Evolutionary conservation across 2,329 filamentous ascomycete genomes (phyloP).

Genomic region (Neonectria neomacrospora): DNA sequence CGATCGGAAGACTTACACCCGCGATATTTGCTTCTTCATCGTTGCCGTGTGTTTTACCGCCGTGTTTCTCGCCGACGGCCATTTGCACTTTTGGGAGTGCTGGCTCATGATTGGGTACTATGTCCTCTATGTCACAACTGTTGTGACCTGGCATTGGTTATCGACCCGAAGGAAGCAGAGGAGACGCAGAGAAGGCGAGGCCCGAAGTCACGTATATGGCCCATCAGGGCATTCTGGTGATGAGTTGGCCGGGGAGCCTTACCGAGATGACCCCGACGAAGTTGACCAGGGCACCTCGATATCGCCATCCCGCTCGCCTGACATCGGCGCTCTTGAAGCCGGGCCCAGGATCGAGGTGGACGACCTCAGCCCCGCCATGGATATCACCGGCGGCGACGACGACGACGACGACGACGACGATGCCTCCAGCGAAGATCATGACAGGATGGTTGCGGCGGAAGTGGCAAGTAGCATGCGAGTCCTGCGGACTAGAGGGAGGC

Average conservation of each 20-base stretch:
- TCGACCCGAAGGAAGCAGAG: conserved; percentile 69
- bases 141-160: conserved; percentile 94
- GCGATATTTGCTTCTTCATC: conserved; percentile 93
- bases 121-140: conserved; percentile 85
- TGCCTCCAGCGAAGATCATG: conserved; percentile 63
- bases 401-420: conserved; percentile 61
- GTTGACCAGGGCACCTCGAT: conserved; percentile 35
- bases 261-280: conserved; percentile 68
- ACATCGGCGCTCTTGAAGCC: conserved; percentile 58
- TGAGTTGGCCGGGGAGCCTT: conserved; percentile 66
- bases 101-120: conserved; percentile 92
- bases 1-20: conserved; percentile 86
- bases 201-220: conserved; percentile 78
- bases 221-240: conserved; percentile 61
- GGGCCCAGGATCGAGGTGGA: conserved; percentile 61
- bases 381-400: conserved; percentile 52
- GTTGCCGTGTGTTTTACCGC: conserved; percentile 88
- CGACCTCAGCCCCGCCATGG: conserved; percentile 46
- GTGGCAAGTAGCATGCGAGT: conserved; percentile 94
- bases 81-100: conserved; percentile 89
- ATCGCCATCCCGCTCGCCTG: conserved; percentile 39
- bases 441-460: conserved; percentile 78
- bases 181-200: conserved; percentile 74
- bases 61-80: conserved; percentile 86
- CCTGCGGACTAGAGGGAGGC: conserved; percentile 71